Evolutionary conservation across 768 basidiomycete species (phyloP).

Genomic region (Leccinum subtestaceum): DNA sequence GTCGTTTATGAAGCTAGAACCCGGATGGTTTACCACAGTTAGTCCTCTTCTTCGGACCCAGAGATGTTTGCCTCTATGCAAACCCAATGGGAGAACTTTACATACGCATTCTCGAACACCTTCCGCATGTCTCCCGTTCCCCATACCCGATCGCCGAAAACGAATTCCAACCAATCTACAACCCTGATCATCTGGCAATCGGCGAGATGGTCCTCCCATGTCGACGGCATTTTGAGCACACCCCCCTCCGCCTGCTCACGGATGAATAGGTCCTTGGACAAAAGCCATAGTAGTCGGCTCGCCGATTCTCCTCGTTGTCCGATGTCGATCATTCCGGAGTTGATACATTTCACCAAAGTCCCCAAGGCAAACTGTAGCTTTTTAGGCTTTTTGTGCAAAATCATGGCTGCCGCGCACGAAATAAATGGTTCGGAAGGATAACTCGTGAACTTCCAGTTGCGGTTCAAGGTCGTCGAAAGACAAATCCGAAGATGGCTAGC

Average conservation of each 20-base stretch:
- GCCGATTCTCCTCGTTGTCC: slow-evolving; percentile 8
- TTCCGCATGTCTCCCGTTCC: background rate
- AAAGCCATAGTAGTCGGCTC: slow-evolving; percentile 6
- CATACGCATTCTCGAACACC: background rate
- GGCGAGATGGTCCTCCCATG: background rate
- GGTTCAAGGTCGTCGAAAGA: slow-evolving; percentile 3
- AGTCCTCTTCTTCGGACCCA: background rate
- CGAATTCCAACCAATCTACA: background rate
- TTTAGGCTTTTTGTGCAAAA: background rate
- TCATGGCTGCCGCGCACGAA: slow-evolving; percentile 7
- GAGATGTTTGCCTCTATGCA: background rate
- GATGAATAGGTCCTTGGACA: background rate
- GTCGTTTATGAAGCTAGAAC: background rate
- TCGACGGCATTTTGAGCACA: background rate
- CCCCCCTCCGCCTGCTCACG: background rate
- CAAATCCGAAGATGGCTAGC: slow-evolving; percentile 16
- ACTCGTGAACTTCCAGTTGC: slow-evolving; percentile 11
- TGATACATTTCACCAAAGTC: background rate
- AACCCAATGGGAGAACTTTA: background rate
- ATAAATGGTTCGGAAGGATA: slow-evolving; percentile 20
- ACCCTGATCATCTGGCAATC: background rate
- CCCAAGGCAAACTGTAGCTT: background rate
- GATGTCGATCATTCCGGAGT: slow-evolving; percentile 7
- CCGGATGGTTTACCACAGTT: background rate
- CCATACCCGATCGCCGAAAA: background rate